Evolutionary conservation across 1,284 basidiomycete genomes (phyloP).

Genomic region (Pascua sp.): DNA sequence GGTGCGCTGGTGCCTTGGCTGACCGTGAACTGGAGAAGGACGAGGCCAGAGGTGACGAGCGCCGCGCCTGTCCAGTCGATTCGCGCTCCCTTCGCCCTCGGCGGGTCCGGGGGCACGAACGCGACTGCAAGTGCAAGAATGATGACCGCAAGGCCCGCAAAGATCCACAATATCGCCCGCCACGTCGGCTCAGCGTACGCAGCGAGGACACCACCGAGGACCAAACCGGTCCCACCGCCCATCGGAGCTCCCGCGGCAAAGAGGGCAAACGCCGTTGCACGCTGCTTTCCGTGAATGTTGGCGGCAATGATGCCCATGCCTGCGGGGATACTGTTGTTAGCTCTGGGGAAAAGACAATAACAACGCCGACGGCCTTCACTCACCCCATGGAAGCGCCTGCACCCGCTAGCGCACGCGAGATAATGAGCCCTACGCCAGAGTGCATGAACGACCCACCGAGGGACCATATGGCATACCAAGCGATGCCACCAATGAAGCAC

Average conservation of each 20-base stretch:
- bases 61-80: conserved; percentile 19
- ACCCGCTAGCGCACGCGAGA: conserved; percentile 35
- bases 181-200: conserved; percentile 12
- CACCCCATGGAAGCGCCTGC: conserved; percentile 33
- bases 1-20: conserved; percentile 65
- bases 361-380: conserved; percentile 14
- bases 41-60: conserved; percentile 16
- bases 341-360: too few species aligned
- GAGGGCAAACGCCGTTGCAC: conserved; percentile 17
- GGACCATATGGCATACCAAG: conserved; percentile 35
- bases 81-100: background rate
- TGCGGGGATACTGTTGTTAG: conserved; percentile 9
- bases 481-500: conserved; percentile 39
- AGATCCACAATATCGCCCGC: conserved; percentile 17
- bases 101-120: conserved; percentile 11
- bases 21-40: conserved; percentile 67
- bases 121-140: background rate
- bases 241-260: conserved; percentile 18
- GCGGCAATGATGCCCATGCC: conserved; percentile 19
- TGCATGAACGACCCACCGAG: conserved; percentile 38
- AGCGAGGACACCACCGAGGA: conserved; percentile 16
- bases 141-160: conserved; percentile 8
- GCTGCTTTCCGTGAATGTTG: conserved; percentile 24
- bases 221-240: conserved; percentile 14
- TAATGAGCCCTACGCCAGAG: conserved; percentile 33